Base-by-base conservation (phyloP, 129 eudicot genomes). In the Smallanthus sonchifolius region DNA sequence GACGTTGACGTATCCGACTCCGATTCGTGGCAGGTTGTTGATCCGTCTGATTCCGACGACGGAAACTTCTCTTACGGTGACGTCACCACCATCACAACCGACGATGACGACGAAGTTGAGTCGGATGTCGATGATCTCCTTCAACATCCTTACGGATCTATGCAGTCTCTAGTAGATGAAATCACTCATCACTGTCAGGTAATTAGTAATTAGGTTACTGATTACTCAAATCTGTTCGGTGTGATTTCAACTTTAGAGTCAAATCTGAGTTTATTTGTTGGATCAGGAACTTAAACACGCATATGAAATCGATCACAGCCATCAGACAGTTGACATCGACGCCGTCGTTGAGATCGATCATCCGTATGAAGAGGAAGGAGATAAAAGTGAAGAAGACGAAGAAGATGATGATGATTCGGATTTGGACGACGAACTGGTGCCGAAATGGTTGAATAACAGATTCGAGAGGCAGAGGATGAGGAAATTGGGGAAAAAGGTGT, bases 401-500 rank as follows among this genome's bases (percentile, higher is more conserved):
- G 76, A 79, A 0, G 38, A 59, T 4, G 73, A 77, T 1, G 84
- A 70, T 1, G 83, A 80, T 6, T 65, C 70, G 13, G 95, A 78
- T 39, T 57, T 85, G 68, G 95, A 92, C 36, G 91, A 89, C 48
- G 95, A 89, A 52, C 59, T 87, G 83, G 87, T 92, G 61, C 95
- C 96, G 20, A 79, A 81, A 81, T 72, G 74, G 73, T 70, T 84
- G 77, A 86, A 65, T 16, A 75, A 47, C 48, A 77, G 75, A 56
- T 84, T 85, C 19, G 89, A 80, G 49, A 81, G 84, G 66, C 86
- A 89, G 52, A 81, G 96, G 85, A 86, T 92, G 70, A 87, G 83
- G 86, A 92, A 90, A 78, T 72, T 86, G 85, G 98, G 96, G 92
- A 90, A 93, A 65, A 87, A 83, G 70, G 84, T 72, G 7, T 77